Conservation (phyloP, 352 stramenopile genomes). For the Thalassiosira oceanica region DNA sequence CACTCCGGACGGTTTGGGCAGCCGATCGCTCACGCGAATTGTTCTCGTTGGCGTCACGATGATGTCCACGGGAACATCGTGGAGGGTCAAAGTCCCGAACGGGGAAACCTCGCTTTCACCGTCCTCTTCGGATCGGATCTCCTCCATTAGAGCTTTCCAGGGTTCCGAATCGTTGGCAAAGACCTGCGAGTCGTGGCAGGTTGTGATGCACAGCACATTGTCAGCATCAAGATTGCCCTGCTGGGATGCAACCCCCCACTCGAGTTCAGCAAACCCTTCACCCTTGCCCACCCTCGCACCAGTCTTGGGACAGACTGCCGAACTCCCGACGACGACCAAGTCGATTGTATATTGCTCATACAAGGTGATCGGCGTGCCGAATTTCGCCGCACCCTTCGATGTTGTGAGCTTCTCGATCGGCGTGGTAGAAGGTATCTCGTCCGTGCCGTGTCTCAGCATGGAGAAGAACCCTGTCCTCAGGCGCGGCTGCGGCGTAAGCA, state of each 20-base stretch:
- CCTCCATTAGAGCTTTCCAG: slow-evolving; percentile 28
- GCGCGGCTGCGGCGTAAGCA: slow-evolving; percentile 69
- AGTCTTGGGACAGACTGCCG: slow-evolving; percentile 66
- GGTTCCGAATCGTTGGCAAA: slow-evolving; percentile 42
- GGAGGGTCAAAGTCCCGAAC: slow-evolving; percentile 50
- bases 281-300: slow-evolving; percentile 70
- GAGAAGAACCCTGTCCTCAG: slow-evolving; percentile 73
- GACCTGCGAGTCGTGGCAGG: slow-evolving; percentile 68
- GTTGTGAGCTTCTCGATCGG: slow-evolving; percentile 50
- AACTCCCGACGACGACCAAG: slow-evolving; percentile 68
- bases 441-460: slow-evolving; percentile 31
- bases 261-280: slow-evolving; percentile 73
- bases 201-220: slow-evolving; percentile 64
- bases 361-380: slow-evolving; percentile 57
- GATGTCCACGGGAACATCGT: slow-evolving; percentile 77
- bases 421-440: slow-evolving; percentile 33
- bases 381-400: slow-evolving; percentile 65
- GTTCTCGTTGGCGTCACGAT: slow-evolving; percentile 68
- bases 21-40: slow-evolving; percentile 58
- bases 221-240: slow-evolving; percentile 65
- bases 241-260: slow-evolving; percentile 68
- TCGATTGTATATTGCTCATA: slow-evolving; percentile 71
- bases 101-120: slow-evolving; percentile 5
- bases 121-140: slow-evolving; percentile 1
- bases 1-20: slow-evolving; percentile 62